A percentile compares a stretch with the other conserved stretches of the same genome.
These are phyloP conservation scores for Penicillium glabrum DNA, from an alignment of 2,329 filamentous ascomycete genomes.

Conservation along the genomic window DNA sequence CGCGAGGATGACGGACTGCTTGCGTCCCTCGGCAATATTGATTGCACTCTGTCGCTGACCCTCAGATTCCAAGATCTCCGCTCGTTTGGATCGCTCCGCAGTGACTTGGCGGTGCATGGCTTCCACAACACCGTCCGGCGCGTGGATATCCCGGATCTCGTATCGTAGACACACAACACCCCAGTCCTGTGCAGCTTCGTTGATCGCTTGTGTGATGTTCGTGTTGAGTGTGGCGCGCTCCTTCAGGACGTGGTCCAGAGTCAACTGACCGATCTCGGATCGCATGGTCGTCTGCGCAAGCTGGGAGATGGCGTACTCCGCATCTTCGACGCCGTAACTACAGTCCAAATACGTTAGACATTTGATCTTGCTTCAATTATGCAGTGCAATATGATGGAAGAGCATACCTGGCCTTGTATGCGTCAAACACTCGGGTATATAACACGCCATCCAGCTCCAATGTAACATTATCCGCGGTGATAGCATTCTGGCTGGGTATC, in stretches of 20 bases:
- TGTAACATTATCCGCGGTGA: conserved; percentile 97
- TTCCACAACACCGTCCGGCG: conserved; percentile 86
- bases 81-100: conserved; percentile 93
- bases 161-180: conserved; percentile 94
- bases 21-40: conserved; percentile 97
- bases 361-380: background rate
- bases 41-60: conserved; percentile 96
- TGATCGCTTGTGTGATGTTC: conserved; percentile 98
- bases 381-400: background rate
- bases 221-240: conserved; percentile 94
- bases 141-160: conserved; percentile 98
- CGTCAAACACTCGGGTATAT: conserved; percentile 94
- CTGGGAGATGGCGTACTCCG: conserved; percentile 97
- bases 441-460: conserved; percentile 93
- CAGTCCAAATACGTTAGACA: background rate
- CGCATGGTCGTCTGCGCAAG: conserved; percentile 99
- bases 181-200: conserved; percentile 96
- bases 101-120: conserved; percentile 99
- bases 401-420: conserved; percentile 88
- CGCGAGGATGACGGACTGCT: conserved; percentile 94
- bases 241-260: conserved; percentile 95
- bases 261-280: conserved; percentile 93
- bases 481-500: conserved; percentile 95
- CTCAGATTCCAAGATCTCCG: conserved; percentile 95
- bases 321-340: conserved; percentile 97